Percentiles rank a stretch among this genome's conserved stretches.
phyloP scores from a whole-genome alignment of 352 stramenopile species.

The Phytophthora crassamura region DNA sequence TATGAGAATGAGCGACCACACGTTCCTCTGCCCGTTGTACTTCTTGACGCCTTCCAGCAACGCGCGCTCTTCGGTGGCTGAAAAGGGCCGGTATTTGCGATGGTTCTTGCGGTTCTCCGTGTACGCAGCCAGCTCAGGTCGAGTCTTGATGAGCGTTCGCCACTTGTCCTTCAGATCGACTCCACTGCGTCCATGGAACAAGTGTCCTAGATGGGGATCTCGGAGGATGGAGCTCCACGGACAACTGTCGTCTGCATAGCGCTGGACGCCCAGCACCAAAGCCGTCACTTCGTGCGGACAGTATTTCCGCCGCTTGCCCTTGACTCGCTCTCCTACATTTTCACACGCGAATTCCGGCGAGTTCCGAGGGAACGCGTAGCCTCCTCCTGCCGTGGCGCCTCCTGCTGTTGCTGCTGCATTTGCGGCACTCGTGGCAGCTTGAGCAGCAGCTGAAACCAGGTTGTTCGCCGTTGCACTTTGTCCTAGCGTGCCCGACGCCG shows the following conservation, averaged over 20 bases:
- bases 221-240: constrained; percentile 84
- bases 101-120: constrained; percentile 90
- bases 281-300: constrained; percentile 88
- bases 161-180: constrained; percentile 89
- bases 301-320: constrained; percentile 85
- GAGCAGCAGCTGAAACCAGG: constrained; percentile 48
- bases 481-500: constrained; percentile 33
- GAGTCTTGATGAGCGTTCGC: constrained; percentile 83
- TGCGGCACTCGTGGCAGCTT: constrained; percentile 48
- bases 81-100: constrained; percentile 85
- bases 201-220: constrained; percentile 71
- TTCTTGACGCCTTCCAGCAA: constrained; percentile 90
- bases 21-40: constrained; percentile 84
- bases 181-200: constrained; percentile 81
- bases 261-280: constrained; percentile 79
- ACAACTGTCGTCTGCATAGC: constrained; percentile 86
- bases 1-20: constrained; percentile 85
- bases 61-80: constrained; percentile 74
- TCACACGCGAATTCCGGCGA: constrained; percentile 82
- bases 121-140: constrained; percentile 75
- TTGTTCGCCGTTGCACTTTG: constrained; percentile 45
- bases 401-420: constrained; percentile 39
- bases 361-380: constrained; percentile 71
- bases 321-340: constrained; percentile 85
- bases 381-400: constrained; percentile 35